phyloP scores from a whole-genome alignment of 2,329 filamentous ascomycete genomes.

The Fusarium goolgardi region DNA sequence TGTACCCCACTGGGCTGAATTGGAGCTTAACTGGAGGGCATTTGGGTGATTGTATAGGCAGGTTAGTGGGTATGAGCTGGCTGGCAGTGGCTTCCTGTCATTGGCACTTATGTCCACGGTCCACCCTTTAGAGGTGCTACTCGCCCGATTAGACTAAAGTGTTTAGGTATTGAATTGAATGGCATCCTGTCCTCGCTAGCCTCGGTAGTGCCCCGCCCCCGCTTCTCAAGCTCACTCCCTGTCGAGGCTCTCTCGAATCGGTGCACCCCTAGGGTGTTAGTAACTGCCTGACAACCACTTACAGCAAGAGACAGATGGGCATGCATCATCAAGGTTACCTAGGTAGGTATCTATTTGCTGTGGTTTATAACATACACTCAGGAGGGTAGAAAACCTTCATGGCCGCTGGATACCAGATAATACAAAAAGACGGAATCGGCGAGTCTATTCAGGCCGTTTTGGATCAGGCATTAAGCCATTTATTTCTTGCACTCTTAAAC shows the following conservation, averaged over 20 bases:
- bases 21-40: neutral
- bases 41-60: neutral
- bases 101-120: neutral
- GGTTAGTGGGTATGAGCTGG: neutral
- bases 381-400: neutral
- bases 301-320: neutral
- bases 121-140: neutral
- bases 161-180: neutral
- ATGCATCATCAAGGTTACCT: neutral
- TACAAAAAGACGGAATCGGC: neutral
- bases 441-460: neutral
- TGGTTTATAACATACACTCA: neutral
- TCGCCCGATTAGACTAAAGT: conserved; percentile 12
- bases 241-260: neutral
- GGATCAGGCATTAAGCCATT: neutral
- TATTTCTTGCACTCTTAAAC: neutral
- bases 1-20: conserved; percentile 6
- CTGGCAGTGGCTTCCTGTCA: neutral
- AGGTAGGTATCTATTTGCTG: neutral
- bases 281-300: neutral
- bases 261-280: neutral
- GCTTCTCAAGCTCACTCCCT: neutral
- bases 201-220: conserved; percentile 1
- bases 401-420: neutral
- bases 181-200: no score